Conservation (phyloP, 805 yeast species). For the Pichia deserticola region DNA sequence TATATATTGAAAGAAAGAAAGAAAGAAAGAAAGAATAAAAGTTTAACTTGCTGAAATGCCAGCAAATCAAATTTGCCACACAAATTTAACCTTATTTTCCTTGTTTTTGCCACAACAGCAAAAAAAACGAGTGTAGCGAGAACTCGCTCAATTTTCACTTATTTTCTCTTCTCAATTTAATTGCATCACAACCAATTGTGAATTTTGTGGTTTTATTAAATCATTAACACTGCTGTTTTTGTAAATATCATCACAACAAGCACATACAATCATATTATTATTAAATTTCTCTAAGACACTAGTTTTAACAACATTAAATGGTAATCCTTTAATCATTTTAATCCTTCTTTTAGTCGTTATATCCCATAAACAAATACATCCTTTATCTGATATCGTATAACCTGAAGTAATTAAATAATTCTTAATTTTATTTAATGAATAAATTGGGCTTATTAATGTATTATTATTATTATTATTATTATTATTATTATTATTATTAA, state of each 20-base stretch:
- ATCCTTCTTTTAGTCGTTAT: conserved; percentile 21
- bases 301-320: conserved; percentile 11
- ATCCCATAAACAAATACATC: conserved; percentile 28
- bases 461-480: too few species aligned
- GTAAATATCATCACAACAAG: conserved; percentile 34
- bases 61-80: too few species aligned
- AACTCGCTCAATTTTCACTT: too few species aligned
- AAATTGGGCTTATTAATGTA: conserved; percentile 20
- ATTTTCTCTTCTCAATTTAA: too few species aligned
- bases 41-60: too few species aligned
- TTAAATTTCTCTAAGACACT: neutral
- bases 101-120: too few species aligned
- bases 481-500: neutral
- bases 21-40: too few species aligned
- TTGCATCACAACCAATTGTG: too few species aligned
- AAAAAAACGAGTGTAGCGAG: too few species aligned
- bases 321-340: conserved; percentile 20
- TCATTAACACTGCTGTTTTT: conserved; percentile 22
- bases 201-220: too few species aligned
- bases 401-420: conserved; percentile 23
- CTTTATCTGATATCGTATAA: conserved; percentile 9
- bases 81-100: too few species aligned
- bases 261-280: neutral
- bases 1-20: too few species aligned
- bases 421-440: conserved; percentile 8